phyloP scores from a whole-genome alignment of 1,284 basidiomycete species.

The Xerocomus amazonicus region DNA sequence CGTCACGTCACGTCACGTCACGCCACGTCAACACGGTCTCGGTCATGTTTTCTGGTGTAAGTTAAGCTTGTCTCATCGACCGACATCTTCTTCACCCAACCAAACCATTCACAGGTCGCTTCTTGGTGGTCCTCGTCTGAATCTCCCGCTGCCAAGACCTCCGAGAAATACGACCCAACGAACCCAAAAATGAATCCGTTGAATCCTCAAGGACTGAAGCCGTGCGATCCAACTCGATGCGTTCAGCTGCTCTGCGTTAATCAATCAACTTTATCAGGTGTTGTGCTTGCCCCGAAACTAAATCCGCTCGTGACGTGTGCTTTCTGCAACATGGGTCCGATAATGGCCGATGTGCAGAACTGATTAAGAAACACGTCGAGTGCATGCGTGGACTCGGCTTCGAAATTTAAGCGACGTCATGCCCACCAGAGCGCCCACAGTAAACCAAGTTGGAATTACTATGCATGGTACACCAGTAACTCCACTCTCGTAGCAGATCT shows the following conservation, averaged over 20 bases:
- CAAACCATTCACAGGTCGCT: slow-evolving; percentile 30
- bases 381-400: slow-evolving; percentile 92
- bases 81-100: neutral
- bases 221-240: slow-evolving; percentile 53
- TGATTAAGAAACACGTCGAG: slow-evolving; percentile 76
- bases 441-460: neutral
- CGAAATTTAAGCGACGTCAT: slow-evolving; percentile 52
- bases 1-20: too few species aligned
- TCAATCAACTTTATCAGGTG: slow-evolving; percentile 49
- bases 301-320: slow-evolving; percentile 88
- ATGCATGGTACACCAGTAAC: slow-evolving; percentile 4
- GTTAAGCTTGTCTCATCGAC: slow-evolving; percentile 12
- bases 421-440: neutral
- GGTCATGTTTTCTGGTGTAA: slow-evolving; percentile 25
- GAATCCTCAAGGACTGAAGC: slow-evolving; percentile 88
- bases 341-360: slow-evolving; percentile 73
- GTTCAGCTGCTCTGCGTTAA: neutral
- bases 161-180: slow-evolving; percentile 56
- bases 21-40: neutral
- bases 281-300: slow-evolving; percentile 95
- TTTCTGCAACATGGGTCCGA: slow-evolving; percentile 78
- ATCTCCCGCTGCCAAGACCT: slow-evolving; percentile 25
- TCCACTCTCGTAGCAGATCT: neutral
- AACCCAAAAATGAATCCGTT: slow-evolving; percentile 75
- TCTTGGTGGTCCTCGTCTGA: slow-evolving; percentile 42